Base-by-base conservation (phyloP, 2,329 filamentous ascomycete species). In the Trichoderma afroharzianum region DNA sequence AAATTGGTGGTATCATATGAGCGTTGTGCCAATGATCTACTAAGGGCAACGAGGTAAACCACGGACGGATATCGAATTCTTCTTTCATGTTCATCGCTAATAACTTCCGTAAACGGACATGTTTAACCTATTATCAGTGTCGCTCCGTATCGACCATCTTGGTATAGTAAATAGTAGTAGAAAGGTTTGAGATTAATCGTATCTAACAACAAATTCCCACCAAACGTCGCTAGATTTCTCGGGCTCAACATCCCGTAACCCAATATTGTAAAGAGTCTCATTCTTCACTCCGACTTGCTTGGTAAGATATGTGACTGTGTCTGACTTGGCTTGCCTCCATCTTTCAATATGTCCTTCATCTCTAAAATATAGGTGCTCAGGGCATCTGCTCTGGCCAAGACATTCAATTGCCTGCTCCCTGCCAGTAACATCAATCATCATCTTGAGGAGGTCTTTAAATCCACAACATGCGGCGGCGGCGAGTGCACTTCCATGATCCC, bases 381-480 rank as follows among this genome's bases (percentile, higher is more conserved):
- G 63, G 32, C 33, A 24, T 24, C 63, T 43, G 24, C 70, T 67
- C 3, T 55, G 50, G 2, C 32, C 18, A 9, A 71, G 70, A 0
- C 47, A 36, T 5, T 67, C 26, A 3, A 71, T 26, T 15, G 70
- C 63, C 12, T 14, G 39, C 0, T 62, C 43, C 14, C 6, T 32
- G 1, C 55, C 57, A 6, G n/a, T 28, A 5, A 12, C 36, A 4
- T 26, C 28, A 26, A 71, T 26, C 57, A 71, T 67, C 9, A 21
- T 7, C 18, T n/a, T n/a, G 0, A 71, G n/a, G 3, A 33, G 2
- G 3, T 67, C 55, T 28, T 24, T 55, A 4, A 8, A 4, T 1
- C 63, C 70, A n/a, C 3, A 24, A 14, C 5, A 67, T 18, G 70
- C 70, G 21, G 58, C 70, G 18, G 70, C 58, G 7, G 70, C 58